Evolutionary conservation across 1,139 yeast genomes (phyloP).

Genomic region (Scheffersomyces titani): DNA sequence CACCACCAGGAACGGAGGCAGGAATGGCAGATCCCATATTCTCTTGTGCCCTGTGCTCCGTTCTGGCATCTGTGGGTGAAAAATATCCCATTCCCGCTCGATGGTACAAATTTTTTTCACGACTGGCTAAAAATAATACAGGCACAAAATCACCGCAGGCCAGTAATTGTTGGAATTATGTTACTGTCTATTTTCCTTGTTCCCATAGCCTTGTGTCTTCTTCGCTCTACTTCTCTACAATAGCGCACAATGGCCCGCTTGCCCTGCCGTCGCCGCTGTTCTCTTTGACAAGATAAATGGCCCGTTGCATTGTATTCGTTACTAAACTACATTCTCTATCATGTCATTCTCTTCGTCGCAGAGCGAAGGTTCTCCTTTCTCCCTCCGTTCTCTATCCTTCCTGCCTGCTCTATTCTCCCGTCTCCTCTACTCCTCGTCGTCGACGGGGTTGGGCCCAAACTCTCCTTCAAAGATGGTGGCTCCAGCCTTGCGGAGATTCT

Average conservation of each 20-base stretch:
- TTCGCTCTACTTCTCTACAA: not conserved
- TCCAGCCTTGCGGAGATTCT: constrained; percentile 84
- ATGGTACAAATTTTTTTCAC: too few relatives aligned
- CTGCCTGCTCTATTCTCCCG: not conserved
- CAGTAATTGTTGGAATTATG: not conserved
- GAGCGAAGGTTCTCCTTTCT: too few relatives aligned
- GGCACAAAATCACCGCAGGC: not conserved
- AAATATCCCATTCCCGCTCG: not conserved
- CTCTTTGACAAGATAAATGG: not conserved
- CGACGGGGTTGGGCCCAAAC: constrained; percentile 67
- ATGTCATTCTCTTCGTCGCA: too few relatives aligned
- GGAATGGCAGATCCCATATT: not conserved
- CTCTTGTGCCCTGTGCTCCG: not conserved
- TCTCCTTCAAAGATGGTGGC: constrained; percentile 97
- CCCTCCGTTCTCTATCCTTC: not conserved
- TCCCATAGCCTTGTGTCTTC: too few relatives aligned
- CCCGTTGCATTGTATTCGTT: not conserved
- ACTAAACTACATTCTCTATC: not conserved
- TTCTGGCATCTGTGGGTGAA: not conserved
- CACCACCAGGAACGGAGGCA: not conserved
- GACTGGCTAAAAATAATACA: not conserved
- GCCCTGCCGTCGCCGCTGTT: not conserved
- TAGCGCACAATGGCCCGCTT: not conserved
- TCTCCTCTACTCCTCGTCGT: constrained; percentile 8
- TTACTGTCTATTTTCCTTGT: not conserved